A percentile compares a stretch with the other conserved stretches of the same genome.
Conservation (phyloP, 2,329 filamentous ascomycete genomes). For the Aspergillus piperis region DNA sequence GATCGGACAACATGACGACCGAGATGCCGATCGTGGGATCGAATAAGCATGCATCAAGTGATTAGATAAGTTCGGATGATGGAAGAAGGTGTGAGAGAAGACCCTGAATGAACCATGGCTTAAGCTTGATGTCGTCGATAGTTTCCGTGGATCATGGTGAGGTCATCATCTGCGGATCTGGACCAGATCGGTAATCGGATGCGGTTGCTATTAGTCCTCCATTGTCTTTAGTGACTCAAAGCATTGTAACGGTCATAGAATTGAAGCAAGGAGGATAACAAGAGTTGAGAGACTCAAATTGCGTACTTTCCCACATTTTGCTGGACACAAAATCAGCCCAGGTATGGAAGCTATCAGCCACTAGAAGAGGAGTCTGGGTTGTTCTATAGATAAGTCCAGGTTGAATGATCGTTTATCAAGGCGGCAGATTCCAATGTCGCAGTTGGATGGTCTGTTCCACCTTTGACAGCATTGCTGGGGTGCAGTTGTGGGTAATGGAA, state of each 20-base stretch:
- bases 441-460: background rate
- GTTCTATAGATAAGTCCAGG: background rate
- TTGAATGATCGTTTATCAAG: background rate
- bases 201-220: background rate
- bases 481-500: background rate
- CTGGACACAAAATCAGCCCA: background rate
- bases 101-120: background rate
- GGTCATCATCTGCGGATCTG: constrained; percentile 5
- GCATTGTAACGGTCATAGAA: background rate
- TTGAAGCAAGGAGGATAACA: background rate
- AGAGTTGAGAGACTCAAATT: background rate
- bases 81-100: background rate
- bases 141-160: constrained; percentile 4
- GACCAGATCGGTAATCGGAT: background rate
- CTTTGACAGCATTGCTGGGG: background rate
- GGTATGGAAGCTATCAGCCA: background rate
- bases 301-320: background rate
- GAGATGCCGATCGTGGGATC: background rate
- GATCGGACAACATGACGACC: background rate
- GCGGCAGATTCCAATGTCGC: background rate
- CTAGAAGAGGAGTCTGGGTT: background rate
- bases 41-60: background rate
- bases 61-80: background rate
- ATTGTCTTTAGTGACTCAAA: background rate
- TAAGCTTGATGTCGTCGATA: background rate